phyloP scores from a whole-genome alignment of 768 basidiomycete species.

The Sistotremastrum suecicum region DNA sequence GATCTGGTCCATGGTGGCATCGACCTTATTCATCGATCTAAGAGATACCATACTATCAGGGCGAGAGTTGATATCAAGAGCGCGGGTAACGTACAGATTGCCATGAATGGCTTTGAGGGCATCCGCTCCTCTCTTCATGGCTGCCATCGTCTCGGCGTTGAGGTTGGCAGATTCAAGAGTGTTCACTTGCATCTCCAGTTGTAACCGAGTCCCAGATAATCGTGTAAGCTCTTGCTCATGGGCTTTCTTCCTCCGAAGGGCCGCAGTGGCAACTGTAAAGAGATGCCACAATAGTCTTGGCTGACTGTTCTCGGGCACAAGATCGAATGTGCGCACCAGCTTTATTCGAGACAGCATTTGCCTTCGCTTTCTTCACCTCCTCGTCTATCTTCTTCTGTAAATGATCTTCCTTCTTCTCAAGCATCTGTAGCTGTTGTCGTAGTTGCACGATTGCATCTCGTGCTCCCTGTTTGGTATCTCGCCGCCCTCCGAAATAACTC shows the following conservation, averaged over 20 bases:
- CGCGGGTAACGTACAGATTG: conserved; percentile 51
- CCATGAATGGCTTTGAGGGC: conserved; percentile 85
- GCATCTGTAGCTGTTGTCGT: conserved; percentile 87
- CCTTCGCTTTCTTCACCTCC: conserved; percentile 79
- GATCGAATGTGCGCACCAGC: conserved; percentile 44
- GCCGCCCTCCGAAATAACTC: conserved; percentile 78
- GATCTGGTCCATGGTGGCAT: conserved; percentile 74
- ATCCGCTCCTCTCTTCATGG: conserved; percentile 90
- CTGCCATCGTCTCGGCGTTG: conserved; percentile 93
- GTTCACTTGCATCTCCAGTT: conserved; percentile 93
- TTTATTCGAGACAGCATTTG: conserved; percentile 91
- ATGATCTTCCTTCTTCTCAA: conserved; percentile 99
- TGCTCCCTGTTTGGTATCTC: conserved; percentile 72
- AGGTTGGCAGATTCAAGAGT: conserved; percentile 95
- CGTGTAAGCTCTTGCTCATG: conserved; percentile 78
- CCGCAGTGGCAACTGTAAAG: conserved; percentile 65
- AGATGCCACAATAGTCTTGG: neutral
- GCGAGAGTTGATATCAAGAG: neutral
- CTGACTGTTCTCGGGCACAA: neutral
- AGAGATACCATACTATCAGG: neutral
- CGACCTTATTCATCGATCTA: conserved; percentile 81
- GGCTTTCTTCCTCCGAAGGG: conserved; percentile 87
- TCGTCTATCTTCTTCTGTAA: conserved; percentile 95
- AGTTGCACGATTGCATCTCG: conserved; percentile 88
- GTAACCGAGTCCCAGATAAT: conserved; percentile 71